phyloP scores from a whole-genome alignment of 2,329 filamentous ascomycete genomes.

The Trichoderma sp. region DNA sequence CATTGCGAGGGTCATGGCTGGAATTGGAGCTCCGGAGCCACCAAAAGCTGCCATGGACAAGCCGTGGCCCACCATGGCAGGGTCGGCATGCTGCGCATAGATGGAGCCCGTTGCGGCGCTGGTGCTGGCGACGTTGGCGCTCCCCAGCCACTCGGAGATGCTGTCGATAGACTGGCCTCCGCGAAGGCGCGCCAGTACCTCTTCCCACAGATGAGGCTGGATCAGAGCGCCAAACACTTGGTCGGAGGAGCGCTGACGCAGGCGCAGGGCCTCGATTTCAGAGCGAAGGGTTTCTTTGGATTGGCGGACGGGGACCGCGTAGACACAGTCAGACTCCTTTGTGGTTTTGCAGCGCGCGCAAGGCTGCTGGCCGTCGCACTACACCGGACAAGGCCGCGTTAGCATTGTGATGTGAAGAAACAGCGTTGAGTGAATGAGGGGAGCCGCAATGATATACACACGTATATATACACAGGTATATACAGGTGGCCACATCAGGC shows the following conservation, averaged over 20 bases:
- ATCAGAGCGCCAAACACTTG: slow-evolving; percentile 54
- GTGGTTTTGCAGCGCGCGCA: slow-evolving; percentile 55
- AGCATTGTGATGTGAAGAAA: not conserved
- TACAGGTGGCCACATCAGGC: not conserved
- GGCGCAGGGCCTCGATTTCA: slow-evolving; percentile 57
- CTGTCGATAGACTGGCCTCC: slow-evolving; percentile 52
- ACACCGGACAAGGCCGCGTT: not conserved
- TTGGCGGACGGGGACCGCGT: slow-evolving; percentile 60
- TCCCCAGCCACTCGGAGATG: slow-evolving; percentile 54
- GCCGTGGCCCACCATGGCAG: slow-evolving; percentile 14
- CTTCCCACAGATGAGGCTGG: slow-evolving; percentile 50
- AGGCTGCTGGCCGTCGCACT: slow-evolving; percentile 59
- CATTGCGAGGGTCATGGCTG: slow-evolving; percentile 33
- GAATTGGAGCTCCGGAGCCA: slow-evolving; percentile 22
- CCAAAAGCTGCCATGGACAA: slow-evolving; percentile 31
- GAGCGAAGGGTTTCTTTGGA: slow-evolving; percentile 59
- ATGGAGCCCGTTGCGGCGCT: not conserved
- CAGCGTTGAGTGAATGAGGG: not conserved
- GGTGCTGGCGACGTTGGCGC: not conserved
- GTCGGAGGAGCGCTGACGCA: slow-evolving; percentile 53
- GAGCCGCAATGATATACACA: not conserved
- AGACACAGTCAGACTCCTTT: slow-evolving; percentile 55
- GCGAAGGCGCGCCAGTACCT: slow-evolving; percentile 52
- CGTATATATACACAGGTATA: not conserved
- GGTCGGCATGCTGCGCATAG: slow-evolving; percentile 13